Evolutionary conservation across 2,329 filamentous ascomycete genomes (phyloP).

Genomic region (Fusarium irregulare): DNA sequence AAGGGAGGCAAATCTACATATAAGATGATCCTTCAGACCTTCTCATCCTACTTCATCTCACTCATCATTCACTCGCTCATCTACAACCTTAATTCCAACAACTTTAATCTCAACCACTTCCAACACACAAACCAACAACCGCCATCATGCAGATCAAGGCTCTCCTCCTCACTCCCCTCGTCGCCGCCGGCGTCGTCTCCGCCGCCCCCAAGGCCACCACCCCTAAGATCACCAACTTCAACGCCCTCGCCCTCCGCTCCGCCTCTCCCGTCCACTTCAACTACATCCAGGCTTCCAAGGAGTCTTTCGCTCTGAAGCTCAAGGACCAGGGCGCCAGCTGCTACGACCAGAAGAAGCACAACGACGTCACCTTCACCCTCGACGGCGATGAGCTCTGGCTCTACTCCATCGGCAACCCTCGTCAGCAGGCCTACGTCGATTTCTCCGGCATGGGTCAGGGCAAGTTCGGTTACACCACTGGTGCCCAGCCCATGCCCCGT

Average conservation of each 20-base stretch:
- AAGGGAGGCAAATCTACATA: constrained; percentile 8
- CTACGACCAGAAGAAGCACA: constrained; percentile 48
- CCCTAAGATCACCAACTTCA: constrained; percentile 55
- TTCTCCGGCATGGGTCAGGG: constrained; percentile 70
- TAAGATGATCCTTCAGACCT: not conserved
- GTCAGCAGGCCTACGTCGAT: constrained; percentile 66
- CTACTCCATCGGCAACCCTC: constrained; percentile 50
- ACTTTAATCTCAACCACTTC: not conserved
- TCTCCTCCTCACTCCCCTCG: constrained; percentile 42
- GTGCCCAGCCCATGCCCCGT: constrained; percentile 51
- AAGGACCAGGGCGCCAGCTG: constrained; percentile 63
- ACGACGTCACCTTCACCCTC: constrained; percentile 63
- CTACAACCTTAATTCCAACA: not conserved
- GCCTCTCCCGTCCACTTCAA: constrained; percentile 61
- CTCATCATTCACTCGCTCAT: constrained; percentile 1
- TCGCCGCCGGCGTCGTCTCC: constrained; percentile 43
- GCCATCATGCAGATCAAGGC: constrained; percentile 48
- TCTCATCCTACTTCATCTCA: not conserved
- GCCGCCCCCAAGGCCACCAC: constrained; percentile 32
- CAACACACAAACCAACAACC: not conserved
- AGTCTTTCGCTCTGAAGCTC: constrained; percentile 58
- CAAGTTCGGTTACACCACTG: constrained; percentile 63
- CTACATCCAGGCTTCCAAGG: constrained; percentile 57
- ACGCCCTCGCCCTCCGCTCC: constrained; percentile 62
- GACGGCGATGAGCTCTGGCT: constrained; percentile 60